Percentiles rank a stretch among this genome's conserved stretches.
phyloP scores from a whole-genome alignment of 768 basidiomycete species.

The Tylopilus intermedius region DNA sequence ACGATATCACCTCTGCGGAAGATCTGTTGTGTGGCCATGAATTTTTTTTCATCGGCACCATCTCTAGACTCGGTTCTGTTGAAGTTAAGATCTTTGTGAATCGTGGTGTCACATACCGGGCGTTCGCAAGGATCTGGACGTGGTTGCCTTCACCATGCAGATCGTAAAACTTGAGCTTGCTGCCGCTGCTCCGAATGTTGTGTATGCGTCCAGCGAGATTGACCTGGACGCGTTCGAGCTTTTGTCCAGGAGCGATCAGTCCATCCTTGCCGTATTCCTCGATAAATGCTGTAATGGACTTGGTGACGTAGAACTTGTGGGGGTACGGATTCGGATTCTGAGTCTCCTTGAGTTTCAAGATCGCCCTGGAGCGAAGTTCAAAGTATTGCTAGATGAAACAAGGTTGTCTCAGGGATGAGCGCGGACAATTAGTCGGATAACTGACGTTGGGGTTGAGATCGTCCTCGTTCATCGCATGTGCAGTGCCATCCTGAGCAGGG shows the following conservation, averaged over 20 bases:
- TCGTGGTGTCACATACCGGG: conserved; percentile 47
- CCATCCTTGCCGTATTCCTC: conserved; percentile 68
- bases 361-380: conserved; percentile 85
- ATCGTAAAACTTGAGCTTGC: conserved; percentile 92
- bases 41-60: conserved; percentile 56
- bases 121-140: conserved; percentile 94
- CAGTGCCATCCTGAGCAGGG: conserved; percentile 31
- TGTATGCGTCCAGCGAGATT: conserved; percentile 87
- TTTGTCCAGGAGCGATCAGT: conserved; percentile 60
- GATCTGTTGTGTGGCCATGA: conserved; percentile 68
- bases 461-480: conserved; percentile 56
- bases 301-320: conserved; percentile 93
- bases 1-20: conserved; percentile 97
- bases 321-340: conserved; percentile 93
- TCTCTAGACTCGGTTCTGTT: conserved; percentile 42
- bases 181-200: conserved; percentile 76
- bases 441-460: conserved; percentile 89
- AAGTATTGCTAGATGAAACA: conserved; percentile 78
- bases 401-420: background rate
- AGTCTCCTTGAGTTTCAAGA: conserved; percentile 78
- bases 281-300: conserved; percentile 72
- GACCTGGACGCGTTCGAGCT: conserved; percentile 54
- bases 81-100: background rate
- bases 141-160: conserved; percentile 87
- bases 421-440: conserved; percentile 8